Evolutionary conservation across 306 rosid genomes (phyloP).

Genomic region (apple (Malus domestica)): ASM211411v1 NC_041802.1:4193001-4193500

Average conservation of each 20-base stretch:
- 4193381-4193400: background rate
- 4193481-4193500: slow-evolving; percentile 60
- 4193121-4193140: slow-evolving; percentile 5
- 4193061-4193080: slow-evolving; percentile 95
- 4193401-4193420: background rate
- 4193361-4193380: slow-evolving; percentile 14
- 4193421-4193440: background rate
- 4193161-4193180: background rate
- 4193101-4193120: slow-evolving; percentile 11
- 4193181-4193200: slow-evolving; percentile 1
- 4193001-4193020: slow-evolving; percentile 92
- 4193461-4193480: background rate
- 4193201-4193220: slow-evolving; percentile 5
- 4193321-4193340: slow-evolving; percentile 88
- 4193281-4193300: slow-evolving; percentile 67
- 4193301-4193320: slow-evolving; percentile 87
- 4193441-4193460: slow-evolving; percentile 5
- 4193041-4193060: slow-evolving; percentile 87
- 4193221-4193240: slow-evolving; percentile 57
- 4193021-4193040: slow-evolving; percentile 97
- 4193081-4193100: slow-evolving; percentile 80
- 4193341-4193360: background rate
- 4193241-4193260: slow-evolving; percentile 53
- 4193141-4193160: background rate
- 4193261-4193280: slow-evolving; percentile 61